A percentile compares a stretch with the other conserved stretches of the same genome.
phyloP scores from a whole-genome alignment of 2,329 filamentous ascomycete species.

The Seiridium cupressi region DNA sequence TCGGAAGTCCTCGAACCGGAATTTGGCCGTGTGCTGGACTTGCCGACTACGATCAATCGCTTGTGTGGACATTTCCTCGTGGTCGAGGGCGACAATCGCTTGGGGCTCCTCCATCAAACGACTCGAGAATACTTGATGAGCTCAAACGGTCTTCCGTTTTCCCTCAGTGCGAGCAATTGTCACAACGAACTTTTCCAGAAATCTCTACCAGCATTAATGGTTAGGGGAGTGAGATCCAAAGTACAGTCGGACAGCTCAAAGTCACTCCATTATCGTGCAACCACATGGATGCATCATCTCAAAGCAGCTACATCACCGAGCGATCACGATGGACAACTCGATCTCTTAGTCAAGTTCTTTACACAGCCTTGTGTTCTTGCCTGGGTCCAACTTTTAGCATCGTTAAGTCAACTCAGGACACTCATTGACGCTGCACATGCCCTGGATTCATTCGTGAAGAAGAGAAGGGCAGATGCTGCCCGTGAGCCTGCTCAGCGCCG shows the following conservation, averaged over 20 bases:
- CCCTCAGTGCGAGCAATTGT: not conserved
- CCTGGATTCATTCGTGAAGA: not conserved
- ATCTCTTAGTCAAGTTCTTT: slow-evolving; percentile 9
- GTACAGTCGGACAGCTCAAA: not conserved
- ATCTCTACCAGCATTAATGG: slow-evolving; percentile 1
- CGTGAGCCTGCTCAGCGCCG: not conserved
- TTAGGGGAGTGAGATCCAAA: not conserved
- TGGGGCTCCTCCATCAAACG: slow-evolving; percentile 14
- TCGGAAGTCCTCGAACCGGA: slow-evolving; percentile 10
- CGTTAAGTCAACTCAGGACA: slow-evolving; percentile 5
- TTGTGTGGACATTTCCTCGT: slow-evolving; percentile 15
- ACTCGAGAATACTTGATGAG: slow-evolving; percentile 13
- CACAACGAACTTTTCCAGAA: slow-evolving; percentile 5
- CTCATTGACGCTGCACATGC: slow-evolving; percentile 8
- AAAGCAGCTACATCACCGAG: not conserved
- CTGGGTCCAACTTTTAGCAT: slow-evolving; percentile 14
- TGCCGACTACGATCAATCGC: slow-evolving; percentile 9
- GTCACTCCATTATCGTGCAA: slow-evolving; percentile 11
- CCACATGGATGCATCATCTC: slow-evolving; percentile 8
- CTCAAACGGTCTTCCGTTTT: slow-evolving; percentile 1
- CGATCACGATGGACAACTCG: not conserved
- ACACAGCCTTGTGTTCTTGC: slow-evolving; percentile 1
- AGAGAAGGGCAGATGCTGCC: not conserved
- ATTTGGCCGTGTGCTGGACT: slow-evolving; percentile 10
- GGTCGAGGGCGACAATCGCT: slow-evolving; percentile 7